Conservation (phyloP, 805 yeast species). For the Barnettozyma pratensis region DNA sequence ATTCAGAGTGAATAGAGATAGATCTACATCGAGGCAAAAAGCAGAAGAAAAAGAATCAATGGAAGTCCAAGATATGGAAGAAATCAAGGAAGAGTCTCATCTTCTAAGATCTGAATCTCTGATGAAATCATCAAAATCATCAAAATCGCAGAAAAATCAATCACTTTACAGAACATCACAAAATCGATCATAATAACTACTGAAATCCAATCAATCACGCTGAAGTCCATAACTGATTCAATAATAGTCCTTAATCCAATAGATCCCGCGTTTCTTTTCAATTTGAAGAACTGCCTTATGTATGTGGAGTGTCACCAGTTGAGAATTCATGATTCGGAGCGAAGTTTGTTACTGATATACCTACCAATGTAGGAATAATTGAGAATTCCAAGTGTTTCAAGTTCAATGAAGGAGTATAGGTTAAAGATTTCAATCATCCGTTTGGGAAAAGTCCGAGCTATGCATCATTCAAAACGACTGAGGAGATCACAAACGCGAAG, state of each 20-base stretch:
- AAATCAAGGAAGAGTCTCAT: neutral
- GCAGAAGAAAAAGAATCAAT: neutral
- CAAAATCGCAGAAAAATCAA: neutral
- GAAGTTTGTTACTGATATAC: constrained; percentile 5
- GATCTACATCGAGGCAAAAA: neutral
- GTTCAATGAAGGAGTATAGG: constrained; percentile 9
- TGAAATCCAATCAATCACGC: constrained; percentile 9
- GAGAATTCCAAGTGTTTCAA: constrained; percentile 14
- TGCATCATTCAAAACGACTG: neutral
- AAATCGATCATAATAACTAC: constrained; percentile 9
- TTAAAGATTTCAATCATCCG: constrained; percentile 23
- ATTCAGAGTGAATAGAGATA: constrained; percentile 9
- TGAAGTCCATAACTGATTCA: constrained; percentile 11
- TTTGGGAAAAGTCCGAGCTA: constrained; percentile 18
- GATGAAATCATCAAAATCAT: neutral
- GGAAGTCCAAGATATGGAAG: neutral
- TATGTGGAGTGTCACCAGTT: constrained; percentile 21
- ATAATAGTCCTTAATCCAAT: constrained; percentile 7
- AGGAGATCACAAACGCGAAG: neutral
- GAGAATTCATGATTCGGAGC: constrained; percentile 17
- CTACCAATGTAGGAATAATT: constrained; percentile 14
- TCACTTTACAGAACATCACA: constrained; percentile 6
- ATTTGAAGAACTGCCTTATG: constrained; percentile 8
- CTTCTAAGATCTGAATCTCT: neutral
- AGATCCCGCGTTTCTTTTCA: constrained; percentile 17